These are phyloP conservation scores for Sclerotiophoma versabilis DNA, from an alignment of 2,329 filamentous ascomycete species.

Conservation along the genomic window DNA sequence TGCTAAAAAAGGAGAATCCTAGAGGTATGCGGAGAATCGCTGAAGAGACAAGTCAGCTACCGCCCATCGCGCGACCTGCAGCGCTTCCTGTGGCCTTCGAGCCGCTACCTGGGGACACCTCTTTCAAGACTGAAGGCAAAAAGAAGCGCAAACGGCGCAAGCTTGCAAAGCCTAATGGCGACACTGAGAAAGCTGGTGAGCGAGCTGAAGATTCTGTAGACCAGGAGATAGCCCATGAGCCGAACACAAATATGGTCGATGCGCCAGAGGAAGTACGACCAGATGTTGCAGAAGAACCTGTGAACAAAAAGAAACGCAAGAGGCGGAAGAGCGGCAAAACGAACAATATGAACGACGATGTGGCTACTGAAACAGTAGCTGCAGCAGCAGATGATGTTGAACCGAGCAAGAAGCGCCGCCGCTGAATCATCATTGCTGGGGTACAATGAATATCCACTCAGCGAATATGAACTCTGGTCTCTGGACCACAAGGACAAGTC, in stretches of 20 bases:
- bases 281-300: slow-evolving; percentile 6
- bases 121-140: slow-evolving; percentile 20
- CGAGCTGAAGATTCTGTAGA: neutral
- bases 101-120: neutral
- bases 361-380: slow-evolving; percentile 10
- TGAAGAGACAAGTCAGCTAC: slow-evolving; percentile 14
- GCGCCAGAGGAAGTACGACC: slow-evolving; percentile 3
- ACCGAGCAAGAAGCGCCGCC: slow-evolving; percentile 28
- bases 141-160: slow-evolving; percentile 35
- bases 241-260: neutral
- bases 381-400: slow-evolving; percentile 13
- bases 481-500: too few species aligned
- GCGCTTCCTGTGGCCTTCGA: slow-evolving; percentile 17
- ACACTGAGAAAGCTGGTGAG: neutral
- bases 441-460: neutral
- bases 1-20: slow-evolving; percentile 34
- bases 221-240: neutral
- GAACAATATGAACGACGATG: slow-evolving; percentile 1
- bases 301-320: slow-evolving; percentile 33
- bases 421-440: slow-evolving; percentile 10
- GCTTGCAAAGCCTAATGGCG: slow-evolving; percentile 11
- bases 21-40: slow-evolving; percentile 23
- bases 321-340: slow-evolving; percentile 26
- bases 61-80: slow-evolving; percentile 31
- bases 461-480: neutral